phyloP scores from a whole-genome alignment of 345 rosid genomes.

The Garcia nutans region DNA sequence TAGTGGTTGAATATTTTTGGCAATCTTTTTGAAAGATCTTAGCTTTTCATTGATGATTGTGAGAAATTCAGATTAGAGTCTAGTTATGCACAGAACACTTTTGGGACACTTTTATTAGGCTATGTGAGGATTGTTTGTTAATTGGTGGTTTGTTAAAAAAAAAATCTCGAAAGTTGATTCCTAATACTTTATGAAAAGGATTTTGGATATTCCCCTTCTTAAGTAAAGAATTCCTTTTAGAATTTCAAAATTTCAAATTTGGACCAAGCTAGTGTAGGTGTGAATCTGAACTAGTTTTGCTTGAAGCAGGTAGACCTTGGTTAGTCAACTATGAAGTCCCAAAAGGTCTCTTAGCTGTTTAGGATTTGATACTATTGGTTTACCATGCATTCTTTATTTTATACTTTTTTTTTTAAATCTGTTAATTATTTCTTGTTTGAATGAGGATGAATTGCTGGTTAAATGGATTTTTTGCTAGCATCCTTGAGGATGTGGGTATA shows the following conservation, averaged over 20 bases:
- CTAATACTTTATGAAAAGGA: not conserved
- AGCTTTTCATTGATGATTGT: not conserved
- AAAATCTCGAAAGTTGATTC: not conserved
- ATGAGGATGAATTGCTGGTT: not conserved
- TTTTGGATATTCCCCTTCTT: not conserved
- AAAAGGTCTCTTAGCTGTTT: not conserved
- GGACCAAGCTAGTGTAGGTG: not conserved
- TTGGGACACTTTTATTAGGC: not conserved
- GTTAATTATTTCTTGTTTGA: not conserved
- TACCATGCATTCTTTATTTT: not conserved
- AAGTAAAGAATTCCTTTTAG: not conserved
- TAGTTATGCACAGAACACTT: conserved; percentile 12
- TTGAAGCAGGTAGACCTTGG: not conserved
- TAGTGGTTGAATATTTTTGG: conserved; percentile 4
- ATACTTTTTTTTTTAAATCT: not conserved
- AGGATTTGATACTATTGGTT: conserved; percentile 5
- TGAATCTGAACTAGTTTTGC: not conserved
- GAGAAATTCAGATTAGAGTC: conserved; percentile 14
- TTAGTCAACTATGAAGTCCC: not conserved
- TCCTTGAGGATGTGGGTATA: not conserved
- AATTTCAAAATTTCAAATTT: not conserved
- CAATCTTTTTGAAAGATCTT: not conserved
- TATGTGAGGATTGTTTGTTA: conserved; percentile 14
- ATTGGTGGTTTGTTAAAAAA: conserved; percentile 11
- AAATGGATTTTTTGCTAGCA: not conserved